A percentile compares a stretch with the other conserved stretches of the same genome.
Conservation (phyloP, 331 rosid species). For the Telfairia occidentalis region DNA sequence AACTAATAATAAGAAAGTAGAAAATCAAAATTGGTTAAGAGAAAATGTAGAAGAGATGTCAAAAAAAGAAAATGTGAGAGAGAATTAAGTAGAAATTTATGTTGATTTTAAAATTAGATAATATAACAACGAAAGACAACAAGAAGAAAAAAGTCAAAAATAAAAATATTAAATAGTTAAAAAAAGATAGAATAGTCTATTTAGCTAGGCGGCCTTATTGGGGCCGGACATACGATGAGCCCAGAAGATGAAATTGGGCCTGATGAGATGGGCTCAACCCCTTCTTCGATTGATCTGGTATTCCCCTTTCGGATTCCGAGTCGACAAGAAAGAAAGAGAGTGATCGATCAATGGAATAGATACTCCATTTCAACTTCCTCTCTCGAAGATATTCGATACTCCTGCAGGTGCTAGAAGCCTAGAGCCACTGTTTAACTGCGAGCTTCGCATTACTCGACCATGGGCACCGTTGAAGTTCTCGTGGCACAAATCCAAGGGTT, state of each 20-base stretch:
- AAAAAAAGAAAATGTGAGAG: too few relatives aligned
- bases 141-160: too few relatives aligned
- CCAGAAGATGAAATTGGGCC: neutral
- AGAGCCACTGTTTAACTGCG: neutral
- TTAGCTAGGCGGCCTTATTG: neutral
- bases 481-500: conserved; percentile 68
- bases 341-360: neutral
- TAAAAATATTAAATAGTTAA: too few relatives aligned
- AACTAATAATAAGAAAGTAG: too few relatives aligned
- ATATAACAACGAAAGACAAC: too few relatives aligned
- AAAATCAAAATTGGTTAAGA: too few relatives aligned
- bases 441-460: neutral
- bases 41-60: too few relatives aligned
- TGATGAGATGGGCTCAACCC: neutral
- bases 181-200: too few relatives aligned
- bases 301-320: neutral
- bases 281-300: neutral
- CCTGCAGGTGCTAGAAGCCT: neutral
- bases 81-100: too few relatives aligned
- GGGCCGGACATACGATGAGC: neutral
- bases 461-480: conserved; percentile 45
- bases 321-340: neutral
- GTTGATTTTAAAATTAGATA: too few relatives aligned
- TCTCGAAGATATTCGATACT: neutral
- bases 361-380: neutral